Evolutionary conservation across 345 rosid genomes (phyloP).

Genomic region (Lumnitzera racemosa): DNA sequence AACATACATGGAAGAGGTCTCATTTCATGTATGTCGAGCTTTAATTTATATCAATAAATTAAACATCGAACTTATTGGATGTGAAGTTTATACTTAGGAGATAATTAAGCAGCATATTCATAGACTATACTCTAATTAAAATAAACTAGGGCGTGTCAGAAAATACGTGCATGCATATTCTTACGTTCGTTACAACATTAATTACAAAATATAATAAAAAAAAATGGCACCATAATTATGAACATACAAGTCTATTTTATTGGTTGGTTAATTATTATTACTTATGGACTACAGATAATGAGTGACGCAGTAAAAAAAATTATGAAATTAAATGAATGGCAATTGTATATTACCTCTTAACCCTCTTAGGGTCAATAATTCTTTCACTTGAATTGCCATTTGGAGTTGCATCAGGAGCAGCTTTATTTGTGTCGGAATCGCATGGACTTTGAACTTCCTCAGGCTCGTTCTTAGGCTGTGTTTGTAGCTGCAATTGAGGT

Average conservation of each 20-base stretch:
- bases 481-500: conserved; percentile 1
- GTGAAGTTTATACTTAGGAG: too few species aligned
- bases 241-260: too few species aligned
- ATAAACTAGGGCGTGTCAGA: too few species aligned
- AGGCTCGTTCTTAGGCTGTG: conserved; percentile 21
- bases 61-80: too few species aligned
- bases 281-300: not conserved
- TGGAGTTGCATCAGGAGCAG: conserved; percentile 5
- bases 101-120: too few species aligned
- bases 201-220: too few species aligned
- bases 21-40: too few species aligned
- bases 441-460: conserved; percentile 60
- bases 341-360: conserved; percentile 51
- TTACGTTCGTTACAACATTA: not conserved
- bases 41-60: too few species aligned
- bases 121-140: too few species aligned
- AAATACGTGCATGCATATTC: conserved; percentile 1
- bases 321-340: not conserved
- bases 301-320: not conserved
- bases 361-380: conserved; percentile 74
- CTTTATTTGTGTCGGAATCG: conserved; percentile 11
- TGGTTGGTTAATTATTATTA: too few species aligned
- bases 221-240: too few species aligned
- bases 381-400: conserved; percentile 27
- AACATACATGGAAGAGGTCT: too few species aligned